phyloP scores from a whole-genome alignment of 805 yeast genomes.

The Yarrowia yakushimensis region DNA sequence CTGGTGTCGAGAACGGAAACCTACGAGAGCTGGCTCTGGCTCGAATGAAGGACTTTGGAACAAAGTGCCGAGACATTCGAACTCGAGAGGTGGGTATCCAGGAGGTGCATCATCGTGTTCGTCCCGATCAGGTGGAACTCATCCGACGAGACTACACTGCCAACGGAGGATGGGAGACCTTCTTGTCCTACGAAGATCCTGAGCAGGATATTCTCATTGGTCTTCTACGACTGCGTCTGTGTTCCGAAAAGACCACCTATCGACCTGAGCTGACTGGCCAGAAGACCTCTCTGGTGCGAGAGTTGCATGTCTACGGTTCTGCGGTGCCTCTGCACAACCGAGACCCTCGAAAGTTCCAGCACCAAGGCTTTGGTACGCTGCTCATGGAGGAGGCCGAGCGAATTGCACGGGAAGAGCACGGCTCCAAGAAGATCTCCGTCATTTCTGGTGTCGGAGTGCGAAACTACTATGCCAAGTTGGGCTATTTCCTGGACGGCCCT shows the following conservation, averaged over 20 bases:
- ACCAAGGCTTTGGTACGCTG: constrained; percentile 97
- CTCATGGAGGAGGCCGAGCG: constrained; percentile 98
- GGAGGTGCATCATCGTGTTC: constrained; percentile 94
- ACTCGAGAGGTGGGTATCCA: constrained; percentile 98
- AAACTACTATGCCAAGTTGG: constrained; percentile 88
- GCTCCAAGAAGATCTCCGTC: constrained; percentile 84
- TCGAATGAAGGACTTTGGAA: constrained; percentile 97
- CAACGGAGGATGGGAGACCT: constrained; percentile 98
- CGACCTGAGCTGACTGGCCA: constrained; percentile 81
- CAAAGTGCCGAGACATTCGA: constrained; percentile 91
- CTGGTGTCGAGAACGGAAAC: constrained; percentile 98
- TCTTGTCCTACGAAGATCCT: constrained; percentile 93
- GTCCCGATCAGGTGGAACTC: constrained; percentile 94
- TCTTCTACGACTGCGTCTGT: constrained; percentile 77
- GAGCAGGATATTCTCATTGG: constrained; percentile 94
- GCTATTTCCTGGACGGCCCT: constrained; percentile 92
- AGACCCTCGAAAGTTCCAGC: constrained; percentile 97
- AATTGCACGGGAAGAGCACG: constrained; percentile 92
- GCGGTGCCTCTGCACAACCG: constrained; percentile 95
- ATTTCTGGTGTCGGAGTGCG: constrained; percentile 98
- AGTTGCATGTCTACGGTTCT: constrained; percentile 93
- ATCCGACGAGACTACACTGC: constrained; percentile 95
- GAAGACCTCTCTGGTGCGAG: constrained; percentile 92
- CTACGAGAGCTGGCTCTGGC: constrained; percentile 92
- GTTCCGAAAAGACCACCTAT: constrained; percentile 83